Evolutionary conservation across 2,329 filamentous ascomycete genomes (phyloP), one percentile per base, ranked within the genome.

Genomic region (Xylaria sp.): DNA sequence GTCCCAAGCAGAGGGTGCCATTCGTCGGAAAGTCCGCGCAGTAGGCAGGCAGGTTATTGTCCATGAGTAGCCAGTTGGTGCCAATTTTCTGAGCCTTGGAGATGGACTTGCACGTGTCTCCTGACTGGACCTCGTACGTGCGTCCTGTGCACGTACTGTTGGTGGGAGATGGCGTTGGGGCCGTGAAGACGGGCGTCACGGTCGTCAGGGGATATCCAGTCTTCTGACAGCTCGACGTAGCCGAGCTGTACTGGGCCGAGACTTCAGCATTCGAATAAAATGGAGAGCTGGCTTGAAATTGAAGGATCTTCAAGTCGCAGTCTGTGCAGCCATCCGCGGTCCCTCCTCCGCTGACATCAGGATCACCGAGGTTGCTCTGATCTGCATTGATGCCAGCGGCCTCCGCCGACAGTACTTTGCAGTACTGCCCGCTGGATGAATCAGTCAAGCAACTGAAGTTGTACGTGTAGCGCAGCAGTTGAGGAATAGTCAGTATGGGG

Each of bases 61-160:
- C 68, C 5, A 25, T 11, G 5, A 69, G 47, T 1, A 71, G 61
- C 69, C 69, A 71, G n/a, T 7, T 33, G 3, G 68, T 71, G 7
- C 61, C 56, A 11, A 71, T 47, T 1, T 51, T n/a, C 33, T 71
- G 55, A 5, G 58, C 44, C 25, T 9, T 60, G 5, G 69, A 70
- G 13, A 71, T 61, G 13, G 25, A 45, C 27, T 57, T 10, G 25
- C 69, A 71, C 39, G 60, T 44, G 44, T 71, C 65, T 0, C 27
- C 45, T 1, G 63, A 7, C 29, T 66, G 33, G 10, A 71, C 33
- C 2, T 22, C 15, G 25, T 71, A 71, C 0, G 44, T 61, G 3
- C 33, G 44, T 0, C 68, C 51, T 3, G 31, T 27, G 9, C 50
- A 56, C 6, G 22, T 25, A 0, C 20, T 15, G 6, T n/a, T 15